These are phyloP conservation scores for Lanmaoa rubissima DNA, from an alignment of 768 basidiomycete species.

Conservation along the genomic window DNA sequence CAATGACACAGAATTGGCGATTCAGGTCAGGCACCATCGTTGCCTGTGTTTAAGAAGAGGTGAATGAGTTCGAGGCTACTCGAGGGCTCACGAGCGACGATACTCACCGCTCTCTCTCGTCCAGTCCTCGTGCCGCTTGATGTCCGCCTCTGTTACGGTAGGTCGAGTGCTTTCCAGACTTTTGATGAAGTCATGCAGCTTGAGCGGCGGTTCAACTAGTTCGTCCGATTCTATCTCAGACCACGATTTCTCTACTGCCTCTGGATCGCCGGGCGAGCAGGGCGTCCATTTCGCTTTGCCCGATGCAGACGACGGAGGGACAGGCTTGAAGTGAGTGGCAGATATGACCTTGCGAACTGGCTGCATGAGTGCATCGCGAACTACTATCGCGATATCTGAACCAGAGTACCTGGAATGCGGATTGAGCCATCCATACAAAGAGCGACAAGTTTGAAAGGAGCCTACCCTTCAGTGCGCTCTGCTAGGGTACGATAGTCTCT, in stretches of 20 bases:
- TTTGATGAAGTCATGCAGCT: constrained; percentile 75
- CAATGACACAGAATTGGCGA: background rate
- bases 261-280: constrained; percentile 90
- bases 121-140: constrained; percentile 80
- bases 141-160: constrained; percentile 87
- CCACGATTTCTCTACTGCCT: constrained; percentile 87
- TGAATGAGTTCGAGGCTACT: background rate
- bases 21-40: constrained; percentile 31
- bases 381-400: constrained; percentile 91
- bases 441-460: background rate
- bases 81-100: background rate
- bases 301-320: constrained; percentile 26
- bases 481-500: constrained; percentile 83
- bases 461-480: constrained; percentile 79
- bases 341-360: constrained; percentile 94
- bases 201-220: constrained; percentile 84
- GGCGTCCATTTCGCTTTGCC: constrained; percentile 76
- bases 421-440: background rate
- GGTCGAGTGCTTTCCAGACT: constrained; percentile 76
- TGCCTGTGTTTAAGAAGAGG: constrained; percentile 17
- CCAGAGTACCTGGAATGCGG: constrained; percentile 67
- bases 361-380: constrained; percentile 97
- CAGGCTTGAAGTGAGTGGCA: constrained; percentile 90
- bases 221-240: constrained; percentile 84
- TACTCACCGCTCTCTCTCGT: constrained; percentile 76